These are phyloP conservation scores for Trichoderma harzianum DNA, from an alignment of 2,329 filamentous ascomycete species.

Conservation along the genomic window DNA sequence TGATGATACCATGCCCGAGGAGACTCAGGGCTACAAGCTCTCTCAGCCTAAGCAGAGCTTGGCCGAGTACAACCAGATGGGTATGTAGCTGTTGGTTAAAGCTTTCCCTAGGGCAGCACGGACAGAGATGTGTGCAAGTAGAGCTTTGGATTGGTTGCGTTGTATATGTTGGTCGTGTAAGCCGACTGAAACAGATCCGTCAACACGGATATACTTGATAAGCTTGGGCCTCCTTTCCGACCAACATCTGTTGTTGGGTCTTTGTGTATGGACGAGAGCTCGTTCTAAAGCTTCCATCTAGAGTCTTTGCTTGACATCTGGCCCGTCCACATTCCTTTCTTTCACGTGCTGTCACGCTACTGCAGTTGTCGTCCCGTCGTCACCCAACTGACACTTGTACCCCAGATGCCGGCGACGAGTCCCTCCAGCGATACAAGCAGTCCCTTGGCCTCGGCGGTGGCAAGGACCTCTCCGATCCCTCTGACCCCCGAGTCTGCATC, in stretches of 20 bases:
- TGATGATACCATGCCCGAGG: slow-evolving; percentile 81
- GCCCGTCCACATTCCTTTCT: neutral
- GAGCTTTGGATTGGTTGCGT: neutral
- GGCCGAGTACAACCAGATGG: slow-evolving; percentile 90
- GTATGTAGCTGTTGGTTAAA: slow-evolving; percentile 49
- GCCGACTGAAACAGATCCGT: neutral
- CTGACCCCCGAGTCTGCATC: slow-evolving; percentile 85
- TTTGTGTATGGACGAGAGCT: neutral
- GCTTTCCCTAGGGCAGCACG: neutral
- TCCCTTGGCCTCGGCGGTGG: slow-evolving; percentile 83
- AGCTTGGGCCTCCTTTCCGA: neutral
- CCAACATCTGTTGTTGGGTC: neutral
- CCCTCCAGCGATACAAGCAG: slow-evolving; percentile 94
- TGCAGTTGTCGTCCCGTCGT: neutral
- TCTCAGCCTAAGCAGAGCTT: slow-evolving; percentile 95
- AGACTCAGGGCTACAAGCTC: slow-evolving; percentile 95
- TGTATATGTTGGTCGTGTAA: neutral
- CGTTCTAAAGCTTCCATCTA: neutral
- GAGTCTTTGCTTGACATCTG: neutral
- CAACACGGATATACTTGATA: neutral
- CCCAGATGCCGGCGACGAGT: slow-evolving; percentile 73
- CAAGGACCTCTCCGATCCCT: slow-evolving; percentile 68
- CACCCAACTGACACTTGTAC: neutral
- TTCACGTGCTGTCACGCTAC: neutral
- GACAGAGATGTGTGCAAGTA: neutral